phyloP scores from a whole-genome alignment of 768 basidiomycete species.

The Lactarius akahatsu region DNA sequence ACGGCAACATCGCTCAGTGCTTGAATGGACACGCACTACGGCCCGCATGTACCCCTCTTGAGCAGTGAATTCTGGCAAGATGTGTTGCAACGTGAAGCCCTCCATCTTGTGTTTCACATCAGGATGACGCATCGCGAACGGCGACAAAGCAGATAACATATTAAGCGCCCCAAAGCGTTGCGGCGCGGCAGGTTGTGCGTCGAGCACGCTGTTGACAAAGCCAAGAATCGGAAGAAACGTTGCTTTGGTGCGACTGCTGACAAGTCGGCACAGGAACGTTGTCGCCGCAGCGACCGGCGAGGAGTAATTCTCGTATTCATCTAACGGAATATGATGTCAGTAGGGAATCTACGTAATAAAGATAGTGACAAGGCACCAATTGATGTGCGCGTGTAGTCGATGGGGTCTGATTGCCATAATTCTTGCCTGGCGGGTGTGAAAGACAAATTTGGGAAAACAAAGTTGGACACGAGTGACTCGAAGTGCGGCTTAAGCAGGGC shows the following conservation, averaged over 20 bases:
- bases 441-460: slow-evolving; percentile 84
- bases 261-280: slow-evolving; percentile 75
- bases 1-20: too few species aligned
- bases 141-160: slow-evolving; percentile 73
- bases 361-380: slow-evolving; percentile 49
- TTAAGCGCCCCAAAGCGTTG: slow-evolving; percentile 85
- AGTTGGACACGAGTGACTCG: slow-evolving; percentile 70
- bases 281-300: slow-evolving; percentile 79
- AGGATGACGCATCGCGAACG: slow-evolving; percentile 82
- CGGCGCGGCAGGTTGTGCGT: slow-evolving; percentile 57
- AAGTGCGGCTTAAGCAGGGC: slow-evolving; percentile 81
- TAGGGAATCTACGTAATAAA: not conserved
- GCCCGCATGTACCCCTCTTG: slow-evolving; percentile 72
- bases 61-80: slow-evolving; percentile 68
- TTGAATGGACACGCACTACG: slow-evolving; percentile 51
- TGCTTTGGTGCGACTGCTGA: slow-evolving; percentile 76
- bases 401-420: slow-evolving; percentile 78
- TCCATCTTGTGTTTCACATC: slow-evolving; percentile 77
- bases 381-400: slow-evolving; percentile 75
- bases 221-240: slow-evolving; percentile 77
- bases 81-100: slow-evolving; percentile 68
- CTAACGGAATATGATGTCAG: slow-evolving; percentile 40
- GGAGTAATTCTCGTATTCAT: slow-evolving; percentile 78
- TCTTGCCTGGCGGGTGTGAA: slow-evolving; percentile 67
- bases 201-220: slow-evolving; percentile 73